Evolutionary conservation across 768 basidiomycete species (phyloP).

Genomic region (Kwoniella botswanensis): DNA sequence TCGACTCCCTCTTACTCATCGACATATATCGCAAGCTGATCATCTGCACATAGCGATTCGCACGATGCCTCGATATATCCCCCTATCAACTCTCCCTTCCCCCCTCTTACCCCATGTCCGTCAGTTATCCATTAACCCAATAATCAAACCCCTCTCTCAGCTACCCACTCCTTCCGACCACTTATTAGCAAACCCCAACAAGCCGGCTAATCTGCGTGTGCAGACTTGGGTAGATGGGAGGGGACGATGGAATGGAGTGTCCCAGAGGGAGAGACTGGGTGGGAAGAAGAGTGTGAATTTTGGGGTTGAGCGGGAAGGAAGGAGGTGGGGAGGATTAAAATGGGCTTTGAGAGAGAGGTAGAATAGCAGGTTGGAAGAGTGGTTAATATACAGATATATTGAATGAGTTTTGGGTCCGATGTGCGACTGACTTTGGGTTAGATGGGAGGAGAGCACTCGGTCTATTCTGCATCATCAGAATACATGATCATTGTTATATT

Average conservation of each 20-base stretch:
- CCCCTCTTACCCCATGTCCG: constrained; percentile 25
- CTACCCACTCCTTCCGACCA: constrained; percentile 28
- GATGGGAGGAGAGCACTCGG: too few relatives aligned
- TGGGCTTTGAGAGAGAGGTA: constrained; percentile 44
- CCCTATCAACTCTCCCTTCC: constrained; percentile 14
- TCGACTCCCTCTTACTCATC: not conserved
- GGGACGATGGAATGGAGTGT: constrained; percentile 33
- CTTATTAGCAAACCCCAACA: constrained; percentile 9
- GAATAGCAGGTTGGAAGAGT: too few relatives aligned
- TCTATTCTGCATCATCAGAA: too few relatives aligned
- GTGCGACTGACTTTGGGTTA: not conserved
- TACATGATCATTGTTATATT: not conserved
- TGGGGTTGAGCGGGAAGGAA: constrained; percentile 26
- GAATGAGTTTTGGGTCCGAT: not conserved
- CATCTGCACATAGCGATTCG: too few relatives aligned
- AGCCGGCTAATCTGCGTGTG: constrained; percentile 43
- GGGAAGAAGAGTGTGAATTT: constrained; percentile 26
- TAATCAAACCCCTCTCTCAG: constrained; percentile 21
- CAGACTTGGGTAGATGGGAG: constrained; percentile 40
- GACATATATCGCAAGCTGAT: too few relatives aligned
- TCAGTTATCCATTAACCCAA: constrained; percentile 18
- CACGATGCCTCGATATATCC: constrained; percentile 32
- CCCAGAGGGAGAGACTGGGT: constrained; percentile 25
- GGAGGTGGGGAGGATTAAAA: constrained; percentile 42
- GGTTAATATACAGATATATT: not conserved